Base-by-base conservation (phyloP, 1,284 basidiomycete species). In the Takashimella koratensis region DNA sequence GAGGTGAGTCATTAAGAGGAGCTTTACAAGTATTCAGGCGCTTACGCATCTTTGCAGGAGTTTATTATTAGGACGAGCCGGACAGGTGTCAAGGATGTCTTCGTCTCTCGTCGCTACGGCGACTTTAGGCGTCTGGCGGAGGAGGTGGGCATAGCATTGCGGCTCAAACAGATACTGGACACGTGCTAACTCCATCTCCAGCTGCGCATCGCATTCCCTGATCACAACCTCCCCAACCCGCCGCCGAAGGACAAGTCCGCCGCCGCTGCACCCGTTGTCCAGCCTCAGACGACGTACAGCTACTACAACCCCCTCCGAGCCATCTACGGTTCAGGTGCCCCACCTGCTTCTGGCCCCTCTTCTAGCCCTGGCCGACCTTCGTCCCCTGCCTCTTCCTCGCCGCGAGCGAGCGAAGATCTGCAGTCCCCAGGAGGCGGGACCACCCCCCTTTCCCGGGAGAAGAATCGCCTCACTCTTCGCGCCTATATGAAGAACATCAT, bases 401-500 rank as follows among this genome's bases (percentile, higher is more conserved):
- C 30, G 16, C 30, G 30, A 36, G 30, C 30, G 16, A 36, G 30
- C 30, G 30, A 36, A 8, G 30, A 36, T 8, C 30, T 36, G 10
- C 30, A 36, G 16, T 36, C 30, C 30, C 16, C 30, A 8, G 41
- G 43, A 2, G 21, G 49, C 5, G 39, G 55, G 2, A 43, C 63
- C 2, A 75, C 77, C 0, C 84, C 84, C 22, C 81, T 97, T 16
- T 80, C 89, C 0, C 81, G 93, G 24, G 96, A 99, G 75, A 95
- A 93, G 81, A 99, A 99, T 66, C 82, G 96, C 5, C 79, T 98
- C 6, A 98, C 96, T 0, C 82, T 99, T 6, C 84, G 96, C 21
- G 88, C 92, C 0, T 98, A 98, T 74, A 80, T 99, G 13, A 87
- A 89, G 61, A 77, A 84, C 0, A 79, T 99, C 20, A 79, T 99